Evolutionary conservation across 805 yeast genomes (phyloP).

Genomic region (Sugiyamaella chiloensis): DNA sequence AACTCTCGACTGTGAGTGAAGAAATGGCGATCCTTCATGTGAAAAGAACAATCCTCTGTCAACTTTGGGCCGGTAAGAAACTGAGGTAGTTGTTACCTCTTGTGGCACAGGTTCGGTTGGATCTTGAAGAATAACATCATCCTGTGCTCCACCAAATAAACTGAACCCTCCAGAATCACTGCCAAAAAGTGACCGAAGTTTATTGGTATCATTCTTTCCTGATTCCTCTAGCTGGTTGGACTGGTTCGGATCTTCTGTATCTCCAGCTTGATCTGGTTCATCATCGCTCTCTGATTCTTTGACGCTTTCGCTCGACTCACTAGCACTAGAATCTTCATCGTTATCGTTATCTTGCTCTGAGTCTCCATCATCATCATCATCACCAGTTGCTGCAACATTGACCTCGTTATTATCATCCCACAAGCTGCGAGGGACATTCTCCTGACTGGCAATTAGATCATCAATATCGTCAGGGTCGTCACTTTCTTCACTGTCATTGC

Average conservation of each 20-base stretch:
- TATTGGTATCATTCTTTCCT: slow-evolving; percentile 9
- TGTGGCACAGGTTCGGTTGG: not conserved
- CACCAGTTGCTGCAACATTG: slow-evolving; percentile 5
- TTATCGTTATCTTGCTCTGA: too few relatives aligned
- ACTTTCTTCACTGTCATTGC: not conserved
- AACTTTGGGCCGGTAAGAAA: not conserved
- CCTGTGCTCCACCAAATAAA: slow-evolving; percentile 22
- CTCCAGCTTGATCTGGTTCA: slow-evolving; percentile 3
- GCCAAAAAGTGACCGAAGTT: slow-evolving; percentile 20
- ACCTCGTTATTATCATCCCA: slow-evolving; percentile 10
- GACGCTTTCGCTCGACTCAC: not conserved
- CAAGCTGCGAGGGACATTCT: slow-evolving; percentile 1
- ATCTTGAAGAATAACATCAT: slow-evolving; percentile 4
- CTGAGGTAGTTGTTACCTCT: not conserved
- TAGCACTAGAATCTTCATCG: not conserved
- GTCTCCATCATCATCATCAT: not conserved
- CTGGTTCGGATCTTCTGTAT: slow-evolving; percentile 12
- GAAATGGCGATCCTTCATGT: slow-evolving; percentile 81
- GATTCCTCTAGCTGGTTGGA: not conserved
- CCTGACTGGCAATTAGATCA: not conserved
- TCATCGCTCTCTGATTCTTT: slow-evolving; percentile 10
- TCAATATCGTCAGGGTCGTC: not conserved
- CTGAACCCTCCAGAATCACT: slow-evolving; percentile 17
- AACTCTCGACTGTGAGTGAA: slow-evolving; percentile 79
- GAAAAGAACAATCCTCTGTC: slow-evolving; percentile 63